Evolutionary conservation across 768 basidiomycete genomes (phyloP), one percentile per base, ranked within the genome.

Genomic region (Boletus subcaerulescens): DNA sequence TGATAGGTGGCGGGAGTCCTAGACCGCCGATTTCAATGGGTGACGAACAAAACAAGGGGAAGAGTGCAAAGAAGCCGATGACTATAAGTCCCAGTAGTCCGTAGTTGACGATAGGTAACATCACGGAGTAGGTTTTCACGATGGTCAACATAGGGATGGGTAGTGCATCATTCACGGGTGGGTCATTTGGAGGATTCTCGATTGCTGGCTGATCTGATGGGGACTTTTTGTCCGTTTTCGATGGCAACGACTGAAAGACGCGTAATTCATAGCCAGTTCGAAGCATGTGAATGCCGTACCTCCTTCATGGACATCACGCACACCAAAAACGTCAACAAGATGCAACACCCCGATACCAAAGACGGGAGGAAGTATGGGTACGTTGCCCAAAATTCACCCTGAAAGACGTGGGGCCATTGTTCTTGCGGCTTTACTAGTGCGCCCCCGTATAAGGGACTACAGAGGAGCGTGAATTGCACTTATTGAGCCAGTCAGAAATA

Each of bases 391-490:
- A 76, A 76, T 48, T 57, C 60, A 39, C 71, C 73, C 35, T 68
- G 60, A 59, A 86, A 85, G 5, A 77, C 49, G 6, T 56, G 17
- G 1, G 83, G 83, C 65, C 80, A 85, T 24, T 66, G 77, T 36
- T 85, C 80, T 39, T 78, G 78, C 26, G 85, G 85, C 57, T 73
- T 76, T 48, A 76, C 74, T 38, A 86, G 73, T 15, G 72, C 73
- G 7, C 85, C 84, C 2, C 85, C 84, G 31, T 84, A 79, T 22
- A 86, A 65, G 12, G 84, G 82, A 26, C 83, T 81, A 58, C 66
- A 26, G 45, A n/a, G 17, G 0, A 6, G 10, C 17, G 18, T 57
- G 3, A 41, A 3, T 4, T 7, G 46, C 46, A 20, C 4, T 22
- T 13, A 24, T 11, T 15, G 6, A 13, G 12, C n/a, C 20, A 24